Evolutionary conservation across 1,139 yeast genomes (phyloP), one percentile per base, ranked within the genome.

Genomic region (Kazachstania sp.): DNA sequence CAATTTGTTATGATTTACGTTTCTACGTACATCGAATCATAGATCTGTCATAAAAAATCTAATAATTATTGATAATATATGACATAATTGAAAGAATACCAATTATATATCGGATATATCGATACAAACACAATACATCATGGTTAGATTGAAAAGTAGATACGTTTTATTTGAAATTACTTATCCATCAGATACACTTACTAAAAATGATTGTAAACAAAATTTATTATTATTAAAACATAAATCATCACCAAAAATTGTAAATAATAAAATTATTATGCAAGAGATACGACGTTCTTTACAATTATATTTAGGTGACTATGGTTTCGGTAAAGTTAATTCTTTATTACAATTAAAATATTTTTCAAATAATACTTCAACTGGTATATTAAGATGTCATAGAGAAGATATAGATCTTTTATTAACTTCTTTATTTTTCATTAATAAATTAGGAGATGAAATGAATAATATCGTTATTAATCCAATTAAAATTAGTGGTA

Each of bases 61-160:
- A n/a, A n/a, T n/a, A n/a, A n/a, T n/a, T n/a, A 29, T 29, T 11
- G 31, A 29, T 11, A 29, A n/a, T n/a, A n/a, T n/a, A n/a, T n/a
- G n/a, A n/a, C n/a, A n/a, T n/a, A n/a, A n/a, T n/a, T n/a, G n/a
- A n/a, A n/a, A n/a, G n/a, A n/a, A n/a, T n/a, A n/a, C n/a, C n/a
- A n/a, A n/a, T n/a, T n/a, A n/a, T n/a, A n/a, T n/a, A n/a, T n/a
- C n/a, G n/a, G n/a, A n/a, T n/a, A n/a, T n/a, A n/a, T n/a, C n/a
- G n/a, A n/a, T n/a, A n/a, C n/a, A n/a, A n/a, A n/a, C n/a, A n/a
- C 2, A 5, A 15, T 15, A 11, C 13, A 30, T 30, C 3, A 88
- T 90, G 97, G 97, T 90, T 23, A 76, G 97, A 59, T 72, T 88
- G 41, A 90, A 90, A 64, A 83, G 88, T 31, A 71, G 97, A 54